Evolutionary conservation across 495 filamentous ascomycete genomes (phyloP), one percentile per base, ranked within the genome.

Genomic region (Cudoniella acicularis): DNA sequence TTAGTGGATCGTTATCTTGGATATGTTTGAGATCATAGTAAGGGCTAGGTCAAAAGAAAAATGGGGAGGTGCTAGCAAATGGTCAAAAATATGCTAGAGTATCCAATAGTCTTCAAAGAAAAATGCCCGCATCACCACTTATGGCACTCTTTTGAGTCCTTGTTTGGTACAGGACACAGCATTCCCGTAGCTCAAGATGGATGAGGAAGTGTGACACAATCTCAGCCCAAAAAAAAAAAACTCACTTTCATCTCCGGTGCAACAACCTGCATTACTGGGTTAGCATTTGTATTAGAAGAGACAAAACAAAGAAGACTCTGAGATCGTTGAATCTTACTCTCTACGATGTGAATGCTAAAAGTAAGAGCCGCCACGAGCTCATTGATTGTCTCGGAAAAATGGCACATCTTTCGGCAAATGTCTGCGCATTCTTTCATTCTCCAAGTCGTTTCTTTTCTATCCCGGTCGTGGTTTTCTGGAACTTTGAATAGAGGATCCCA

Each of bases 391-490:
- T 59, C 57, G 4, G 57, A 36, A 10, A 20, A 30, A 48, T 54
- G 20, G 42, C 60, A 52, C 52, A 57, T 62, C 46, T 62, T 53
- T 10, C 61, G 48, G 24, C 53, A 57, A 10, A 57, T 17, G 24
- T 57, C 46, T 6, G 59, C 48, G 36, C 59, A 56, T 21, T 56
- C 52, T 23, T 57, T 56, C 59, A 62, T 57, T 23, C 52, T 56
- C 59, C 49, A 52, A 22, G 27, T 10, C 11, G 41, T 36, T 42
- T 57, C 43, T 52, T 23, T 56, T 17, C 54, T 52, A 40, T 53
- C 45, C 20, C 53, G 11, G 13, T 46, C 52, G 27, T 42, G 24
- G 21, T 55, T 49, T 26, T 51, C 42, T 0, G 51, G 52, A 10
- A 50, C 17, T 13, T 21, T 26, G 27, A 62, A 57, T 21, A 55